A percentile compares a stretch with the other conserved stretches of the same genome.
phyloP scores from a whole-genome alignment of 2,329 filamentous ascomycete species.

The Leptographium procerum region DNA sequence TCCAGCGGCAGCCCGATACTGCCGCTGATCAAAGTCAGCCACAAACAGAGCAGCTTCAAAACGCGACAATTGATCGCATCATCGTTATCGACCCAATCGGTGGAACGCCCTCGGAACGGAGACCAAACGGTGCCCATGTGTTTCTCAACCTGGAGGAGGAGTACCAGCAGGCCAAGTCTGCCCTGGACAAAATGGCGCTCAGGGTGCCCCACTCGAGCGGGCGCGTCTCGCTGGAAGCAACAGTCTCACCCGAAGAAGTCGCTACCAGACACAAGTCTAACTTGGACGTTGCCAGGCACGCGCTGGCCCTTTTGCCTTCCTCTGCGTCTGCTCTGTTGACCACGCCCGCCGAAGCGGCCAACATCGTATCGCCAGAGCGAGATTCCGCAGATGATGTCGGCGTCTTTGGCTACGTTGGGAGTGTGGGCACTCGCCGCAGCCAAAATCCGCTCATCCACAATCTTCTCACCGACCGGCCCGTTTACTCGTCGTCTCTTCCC shows the following conservation, averaged over 20 bases:
- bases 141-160: conserved; percentile 95
- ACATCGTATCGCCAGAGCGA: conserved; percentile 20
- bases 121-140: conserved; percentile 56
- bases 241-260: conserved; percentile 12
- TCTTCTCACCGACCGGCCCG: conserved; percentile 85
- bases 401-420: conserved; percentile 37
- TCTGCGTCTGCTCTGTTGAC: conserved; percentile 83
- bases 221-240: neutral
- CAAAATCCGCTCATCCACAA: conserved; percentile 90
- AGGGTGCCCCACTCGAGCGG: neutral
- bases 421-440: conserved; percentile 41
- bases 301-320: conserved; percentile 66
- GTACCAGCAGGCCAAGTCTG: conserved; percentile 54
- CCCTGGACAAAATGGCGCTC: conserved; percentile 33
- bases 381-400: conserved; percentile 4
- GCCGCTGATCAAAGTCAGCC: conserved; percentile 17
- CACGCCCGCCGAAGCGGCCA: conserved; percentile 72
- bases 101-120: conserved; percentile 61
- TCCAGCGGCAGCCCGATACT: conserved; percentile 27
- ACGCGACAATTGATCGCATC: conserved; percentile 61
- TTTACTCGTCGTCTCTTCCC: conserved; percentile 84
- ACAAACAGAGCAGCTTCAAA: conserved; percentile 10
- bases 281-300: conserved; percentile 57
- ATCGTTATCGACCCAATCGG: conserved; percentile 83
- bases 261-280: conserved; percentile 51